These are phyloP conservation scores for Achlya hypogyna DNA, from an alignment of 352 stramenopile genomes.

Conservation along the genomic window DNA sequence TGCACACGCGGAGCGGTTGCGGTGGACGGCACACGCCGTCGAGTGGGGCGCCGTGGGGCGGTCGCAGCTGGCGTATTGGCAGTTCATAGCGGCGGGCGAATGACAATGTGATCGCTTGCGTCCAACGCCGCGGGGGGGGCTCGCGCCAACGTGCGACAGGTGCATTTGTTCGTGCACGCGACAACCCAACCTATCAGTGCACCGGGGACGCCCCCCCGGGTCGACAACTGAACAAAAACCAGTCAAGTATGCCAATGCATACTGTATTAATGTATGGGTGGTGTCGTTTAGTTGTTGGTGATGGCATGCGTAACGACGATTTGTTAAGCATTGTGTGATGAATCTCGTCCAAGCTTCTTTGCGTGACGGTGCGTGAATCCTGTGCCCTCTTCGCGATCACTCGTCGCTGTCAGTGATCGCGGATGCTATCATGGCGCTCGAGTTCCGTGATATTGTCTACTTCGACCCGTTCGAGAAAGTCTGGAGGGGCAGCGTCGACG, in stretches of 20 bases:
- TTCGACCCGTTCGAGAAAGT: constrained; percentile 31
- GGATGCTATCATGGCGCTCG: constrained; percentile 41
- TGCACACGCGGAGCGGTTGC: background rate
- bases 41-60: background rate
- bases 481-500: constrained; percentile 38
- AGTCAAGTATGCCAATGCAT: too few relatives aligned
- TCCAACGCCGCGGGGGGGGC: too few relatives aligned
- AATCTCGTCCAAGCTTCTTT: constrained; percentile 1
- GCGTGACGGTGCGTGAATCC: background rate
- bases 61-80: background rate
- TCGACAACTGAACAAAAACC: too few relatives aligned
- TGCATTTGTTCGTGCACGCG: too few relatives aligned
- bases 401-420: constrained; percentile 32
- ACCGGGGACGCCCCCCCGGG: too few relatives aligned
- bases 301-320: too few relatives aligned
- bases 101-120: background rate
- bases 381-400: background rate
- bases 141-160: too few relatives aligned
- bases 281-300: too few relatives aligned
- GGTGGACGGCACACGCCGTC: background rate
- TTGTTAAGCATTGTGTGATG: too few relatives aligned
- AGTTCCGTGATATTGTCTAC: constrained; percentile 38
- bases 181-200: too few relatives aligned
- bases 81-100: background rate
- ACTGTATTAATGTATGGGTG: too few relatives aligned